A percentile compares a stretch with the other conserved stretches of the same genome.
Evolutionary conservation across 129 eudicot species (phyloP).

Genomic region (Escallonia rubra): DNA sequence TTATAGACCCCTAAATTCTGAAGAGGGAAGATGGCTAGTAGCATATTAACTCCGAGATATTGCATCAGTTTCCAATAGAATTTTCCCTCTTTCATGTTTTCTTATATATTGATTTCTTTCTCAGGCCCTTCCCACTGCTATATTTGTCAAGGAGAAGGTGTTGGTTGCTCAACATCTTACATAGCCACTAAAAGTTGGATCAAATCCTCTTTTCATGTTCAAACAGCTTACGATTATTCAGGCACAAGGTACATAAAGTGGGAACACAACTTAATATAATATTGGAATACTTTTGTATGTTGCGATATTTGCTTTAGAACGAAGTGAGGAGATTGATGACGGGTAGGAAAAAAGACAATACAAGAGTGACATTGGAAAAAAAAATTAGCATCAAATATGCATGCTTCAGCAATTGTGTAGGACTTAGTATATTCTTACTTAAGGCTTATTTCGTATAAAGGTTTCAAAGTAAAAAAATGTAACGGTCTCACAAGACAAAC

Average conservation of each 20-base stretch:
- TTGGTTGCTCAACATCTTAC: conserved; percentile 59
- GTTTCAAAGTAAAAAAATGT: too few species aligned
- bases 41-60: too few species aligned
- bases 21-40: too few species aligned
- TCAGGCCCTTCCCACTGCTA: conserved; percentile 53
- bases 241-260: conserved; percentile 38
- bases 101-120: not conserved
- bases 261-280: not conserved
- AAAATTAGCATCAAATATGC: too few species aligned
- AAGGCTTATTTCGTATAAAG: too few species aligned
- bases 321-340: too few species aligned
- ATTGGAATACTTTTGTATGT: not conserved
- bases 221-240: conserved; percentile 30
- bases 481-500: too few species aligned
- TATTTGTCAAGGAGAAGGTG: conserved; percentile 48
- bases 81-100: not conserved
- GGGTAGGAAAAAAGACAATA: too few species aligned
- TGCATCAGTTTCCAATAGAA: not conserved
- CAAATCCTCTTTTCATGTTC: conserved; percentile 38
- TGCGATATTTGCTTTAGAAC: not conserved
- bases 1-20: too few species aligned
- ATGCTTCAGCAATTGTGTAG: too few species aligned
- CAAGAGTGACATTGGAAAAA: too few species aligned
- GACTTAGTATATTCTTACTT: too few species aligned
- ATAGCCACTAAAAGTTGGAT: conserved; percentile 46